phyloP scores from a whole-genome alignment of 2,329 filamentous ascomycete genomes.

The Teratosphaeria pseudoeucalypti region DNA sequence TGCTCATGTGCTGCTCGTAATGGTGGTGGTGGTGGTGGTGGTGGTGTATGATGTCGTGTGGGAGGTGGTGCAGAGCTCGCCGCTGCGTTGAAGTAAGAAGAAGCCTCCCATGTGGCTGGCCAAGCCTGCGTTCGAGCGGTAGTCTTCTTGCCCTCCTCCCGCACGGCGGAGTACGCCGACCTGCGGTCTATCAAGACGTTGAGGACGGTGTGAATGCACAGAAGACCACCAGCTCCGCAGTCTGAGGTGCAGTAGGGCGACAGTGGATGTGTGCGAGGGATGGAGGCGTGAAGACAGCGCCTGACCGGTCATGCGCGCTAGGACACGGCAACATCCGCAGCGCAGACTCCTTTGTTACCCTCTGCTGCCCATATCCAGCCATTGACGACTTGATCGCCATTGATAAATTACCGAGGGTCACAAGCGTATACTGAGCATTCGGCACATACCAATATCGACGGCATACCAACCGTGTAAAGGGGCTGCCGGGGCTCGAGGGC shows the following conservation, averaged over 20 bases:
- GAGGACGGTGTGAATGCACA: neutral
- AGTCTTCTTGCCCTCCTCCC: neutral
- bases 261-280: neutral
- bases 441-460: neutral
- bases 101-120: neutral
- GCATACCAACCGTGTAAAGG: neutral
- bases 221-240: neutral
- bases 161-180: neutral
- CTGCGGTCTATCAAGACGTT: neutral
- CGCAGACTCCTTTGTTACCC: neutral
- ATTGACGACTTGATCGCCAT: neutral
- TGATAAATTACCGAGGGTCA: neutral
- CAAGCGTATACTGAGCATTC: neutral
- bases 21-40: neutral
- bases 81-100: neutral
- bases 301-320: neutral
- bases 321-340: neutral
- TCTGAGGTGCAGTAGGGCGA: neutral
- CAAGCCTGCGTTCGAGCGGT: neutral
- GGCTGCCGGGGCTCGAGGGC: neutral
- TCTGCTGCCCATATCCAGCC: neutral
- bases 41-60: neutral
- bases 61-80: neutral
- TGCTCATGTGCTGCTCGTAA: neutral
- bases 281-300: neutral